Base-by-base conservation (phyloP, 345 rosid species). In the Euclidium syriacum region DNA sequence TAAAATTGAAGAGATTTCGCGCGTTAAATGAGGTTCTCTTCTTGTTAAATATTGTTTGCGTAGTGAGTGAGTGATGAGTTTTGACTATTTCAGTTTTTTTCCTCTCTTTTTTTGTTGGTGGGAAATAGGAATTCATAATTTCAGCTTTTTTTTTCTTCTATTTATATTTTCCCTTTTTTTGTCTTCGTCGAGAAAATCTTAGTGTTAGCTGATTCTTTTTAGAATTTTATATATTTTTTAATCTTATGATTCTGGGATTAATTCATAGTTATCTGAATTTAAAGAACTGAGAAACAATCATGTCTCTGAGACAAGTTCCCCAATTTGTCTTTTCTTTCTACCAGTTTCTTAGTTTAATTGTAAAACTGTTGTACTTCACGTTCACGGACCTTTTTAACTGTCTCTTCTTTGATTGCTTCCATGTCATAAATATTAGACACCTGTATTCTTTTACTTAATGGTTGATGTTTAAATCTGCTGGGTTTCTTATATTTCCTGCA, bases 321-420 rank as follows among this genome's bases (percentile, higher is more conserved):
- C 14, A 24, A 32, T 79, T 86, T 90, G 95, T 90, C 97, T 79
- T 78, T 79, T 75, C 23, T n/a, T n/a, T n/a, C n/a, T 65, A 48
- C 17, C 50, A 16, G 50, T 16, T 71, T 70, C 48, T 58, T n/a
- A 38, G 64, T 40, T 65, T 23, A 41, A 32, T 48, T 39, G 57
- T 65, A 4, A 67, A 12, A 14, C 40, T 30, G 34, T 30, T 57
- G 72, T 71, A 66, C 81, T 67, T 77, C n/a, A n/a, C n/a, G n/a
- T n/a, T 71, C 18, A 52, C 35, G 15, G 60, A 24, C 74, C 62
- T 62, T 77, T 77, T 69, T 63, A 68, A 78, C 82, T 65, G 42
- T 64, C 78, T 80, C 70, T 66, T 39, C 51, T 40, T 27, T 65
- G 57, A 70, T 58, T 65, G n/a, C 71, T 75, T 47, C 67, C 55